Conservation (phyloP, 768 basidiomycete species). For the Lepiota brunneoincarnata region DNA sequence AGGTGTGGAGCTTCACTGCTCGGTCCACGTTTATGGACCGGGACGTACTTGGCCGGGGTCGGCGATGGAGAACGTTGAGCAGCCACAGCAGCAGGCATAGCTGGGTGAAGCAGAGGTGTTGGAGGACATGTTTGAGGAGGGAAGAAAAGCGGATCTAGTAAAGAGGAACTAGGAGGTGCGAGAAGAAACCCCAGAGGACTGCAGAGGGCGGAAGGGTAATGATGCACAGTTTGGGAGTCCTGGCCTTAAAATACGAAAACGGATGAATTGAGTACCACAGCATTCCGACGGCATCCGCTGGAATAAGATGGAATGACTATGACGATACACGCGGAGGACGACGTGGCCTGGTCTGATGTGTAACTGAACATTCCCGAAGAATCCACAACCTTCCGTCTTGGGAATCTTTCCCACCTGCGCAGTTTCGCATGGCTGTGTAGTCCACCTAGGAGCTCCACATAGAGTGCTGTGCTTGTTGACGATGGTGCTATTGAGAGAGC, state of each 20-base stretch:
- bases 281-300: background rate
- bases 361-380: conserved; percentile 6
- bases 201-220: background rate
- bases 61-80: background rate
- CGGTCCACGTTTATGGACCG: background rate
- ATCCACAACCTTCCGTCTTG: background rate
- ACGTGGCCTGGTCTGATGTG: conserved; percentile 5
- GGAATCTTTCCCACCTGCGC: too few species aligned
- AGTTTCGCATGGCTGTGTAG: too few species aligned
- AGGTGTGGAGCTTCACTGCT: background rate
- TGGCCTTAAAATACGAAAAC: background rate
- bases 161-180: background rate
- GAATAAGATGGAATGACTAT: too few species aligned
- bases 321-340: conserved; percentile 5
- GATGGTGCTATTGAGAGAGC: too few species aligned
- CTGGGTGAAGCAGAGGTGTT: background rate
- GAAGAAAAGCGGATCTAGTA: background rate
- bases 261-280: background rate
- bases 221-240: background rate
- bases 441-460: too few species aligned
- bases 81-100: background rate
- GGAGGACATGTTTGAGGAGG: conserved; percentile 1
- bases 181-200: background rate
- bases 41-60: conserved; percentile 8
- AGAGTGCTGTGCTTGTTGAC: too few species aligned